phyloP scores from a whole-genome alignment of 2,329 filamentous ascomycete species.

The Trichoderma sp. region DNA sequence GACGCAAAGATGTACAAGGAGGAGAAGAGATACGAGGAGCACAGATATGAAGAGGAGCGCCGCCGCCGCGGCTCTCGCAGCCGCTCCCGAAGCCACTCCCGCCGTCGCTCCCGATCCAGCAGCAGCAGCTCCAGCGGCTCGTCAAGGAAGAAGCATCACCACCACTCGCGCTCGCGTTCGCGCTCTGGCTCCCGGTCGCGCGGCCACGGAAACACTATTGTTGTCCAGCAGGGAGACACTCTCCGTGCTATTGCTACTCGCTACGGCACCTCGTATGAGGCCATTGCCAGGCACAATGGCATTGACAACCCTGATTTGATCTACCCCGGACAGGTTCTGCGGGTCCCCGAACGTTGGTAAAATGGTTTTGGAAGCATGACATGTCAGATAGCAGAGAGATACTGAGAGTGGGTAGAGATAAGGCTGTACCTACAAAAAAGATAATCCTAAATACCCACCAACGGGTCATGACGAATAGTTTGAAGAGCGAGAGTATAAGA shows the following conservation, averaged over 20 bases:
- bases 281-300: conserved; percentile 40
- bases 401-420: background rate
- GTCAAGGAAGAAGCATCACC: background rate
- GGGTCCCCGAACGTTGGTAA: conserved; percentile 30
- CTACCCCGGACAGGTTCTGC: conserved; percentile 41
- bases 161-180: conserved; percentile 21
- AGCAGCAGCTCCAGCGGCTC: conserved; percentile 14
- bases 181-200: conserved; percentile 24
- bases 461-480: background rate
- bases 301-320: conserved; percentile 44
- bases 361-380: background rate
- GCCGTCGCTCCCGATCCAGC: conserved; percentile 7
- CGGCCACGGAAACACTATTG: conserved; percentile 26
- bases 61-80: conserved; percentile 22
- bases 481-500: background rate
- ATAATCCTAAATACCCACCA: background rate
- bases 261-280: conserved; percentile 36
- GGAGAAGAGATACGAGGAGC: conserved; percentile 24
- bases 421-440: background rate
- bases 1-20: conserved; percentile 28
- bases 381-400: background rate
- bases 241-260: conserved; percentile 39
- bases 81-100: conserved; percentile 22
- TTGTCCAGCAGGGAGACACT: conserved; percentile 43
- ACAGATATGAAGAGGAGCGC: conserved; percentile 13